A percentile compares a stretch with the other conserved stretches of the same genome.
Conservation (phyloP, 2,329 filamentous ascomycete species). For the Penicillium occitanis region DNA sequence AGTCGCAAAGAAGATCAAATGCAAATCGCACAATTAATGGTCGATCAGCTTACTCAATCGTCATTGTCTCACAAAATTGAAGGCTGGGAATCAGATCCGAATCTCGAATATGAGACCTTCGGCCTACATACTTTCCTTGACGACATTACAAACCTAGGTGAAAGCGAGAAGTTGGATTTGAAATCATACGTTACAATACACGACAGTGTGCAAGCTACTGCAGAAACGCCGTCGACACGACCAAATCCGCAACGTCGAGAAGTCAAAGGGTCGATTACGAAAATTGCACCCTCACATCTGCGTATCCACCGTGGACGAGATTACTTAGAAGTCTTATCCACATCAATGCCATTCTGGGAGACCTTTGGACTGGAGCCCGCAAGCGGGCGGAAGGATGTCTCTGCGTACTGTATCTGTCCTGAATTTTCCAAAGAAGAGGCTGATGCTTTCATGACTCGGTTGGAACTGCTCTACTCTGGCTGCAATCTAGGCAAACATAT, state of each 20-base stretch:
- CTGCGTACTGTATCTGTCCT: slow-evolving; percentile 58
- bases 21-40: slow-evolving; percentile 42
- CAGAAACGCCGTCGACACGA: slow-evolving; percentile 22
- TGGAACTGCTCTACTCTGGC: slow-evolving; percentile 56
- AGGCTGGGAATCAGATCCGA: slow-evolving; percentile 29
- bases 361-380: slow-evolving; percentile 58
- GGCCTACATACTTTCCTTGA: slow-evolving; percentile 31
- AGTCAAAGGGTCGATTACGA: slow-evolving; percentile 38
- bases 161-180: slow-evolving; percentile 37
- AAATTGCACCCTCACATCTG: slow-evolving; percentile 54
- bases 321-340: slow-evolving; percentile 56
- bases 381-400: slow-evolving; percentile 57
- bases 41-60: slow-evolving; percentile 47
- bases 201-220: slow-evolving; percentile 25
- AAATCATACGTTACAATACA: slow-evolving; percentile 38
- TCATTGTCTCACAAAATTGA: slow-evolving; percentile 41
- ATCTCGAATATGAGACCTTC: slow-evolving; percentile 30
- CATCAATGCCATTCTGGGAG: slow-evolving; percentile 62
- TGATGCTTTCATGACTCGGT: slow-evolving; percentile 53
- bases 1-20: slow-evolving; percentile 38
- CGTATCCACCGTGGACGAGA: slow-evolving; percentile 55
- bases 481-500: slow-evolving; percentile 57
- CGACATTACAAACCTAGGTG: slow-evolving; percentile 31
- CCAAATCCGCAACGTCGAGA: slow-evolving; percentile 31
- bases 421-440: slow-evolving; percentile 48